phyloP scores from a whole-genome alignment of 1,284 basidiomycete genomes.

The Tilletia caries region DNA sequence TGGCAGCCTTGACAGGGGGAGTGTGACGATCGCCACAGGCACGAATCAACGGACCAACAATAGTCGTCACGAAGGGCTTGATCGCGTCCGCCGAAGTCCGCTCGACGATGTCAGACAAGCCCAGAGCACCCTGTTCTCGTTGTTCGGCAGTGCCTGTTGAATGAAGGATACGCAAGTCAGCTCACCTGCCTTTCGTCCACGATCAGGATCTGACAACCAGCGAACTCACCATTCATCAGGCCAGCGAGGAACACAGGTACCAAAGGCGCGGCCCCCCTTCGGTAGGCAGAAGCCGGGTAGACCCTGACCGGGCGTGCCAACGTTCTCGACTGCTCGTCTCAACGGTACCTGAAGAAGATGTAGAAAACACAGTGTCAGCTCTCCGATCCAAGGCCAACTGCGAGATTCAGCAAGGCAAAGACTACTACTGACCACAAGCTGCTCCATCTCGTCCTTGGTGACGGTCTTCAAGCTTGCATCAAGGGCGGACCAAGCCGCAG shows the following conservation, averaged over 20 bases:
- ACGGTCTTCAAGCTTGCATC: constrained; percentile 85
- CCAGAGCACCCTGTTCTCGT: constrained; percentile 84
- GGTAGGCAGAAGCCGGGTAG: constrained; percentile 85
- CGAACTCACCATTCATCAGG: constrained; percentile 55
- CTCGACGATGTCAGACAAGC: constrained; percentile 89
- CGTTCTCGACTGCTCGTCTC: constrained; percentile 79
- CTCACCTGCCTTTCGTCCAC: too few relatives aligned
- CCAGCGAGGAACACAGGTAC: constrained; percentile 88
- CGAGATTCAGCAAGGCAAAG: neutral
- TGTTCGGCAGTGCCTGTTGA: constrained; percentile 57
- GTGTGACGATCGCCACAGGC: constrained; percentile 52
- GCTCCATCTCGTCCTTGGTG: constrained; percentile 87
- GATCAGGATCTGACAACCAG: neutral
- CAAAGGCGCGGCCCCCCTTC: constrained; percentile 81
- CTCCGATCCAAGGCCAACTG: constrained; percentile 23
- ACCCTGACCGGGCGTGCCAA: constrained; percentile 71
- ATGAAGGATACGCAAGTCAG: constrained; percentile 30
- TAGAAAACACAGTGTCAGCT: constrained; percentile 50
- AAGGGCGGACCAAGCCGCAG: constrained; percentile 76
- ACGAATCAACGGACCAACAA: constrained; percentile 86
- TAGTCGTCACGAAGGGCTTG: constrained; percentile 93
- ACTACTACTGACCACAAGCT: constrained; percentile 36
- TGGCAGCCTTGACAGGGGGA: constrained; percentile 50
- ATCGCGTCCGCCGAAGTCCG: constrained; percentile 82
- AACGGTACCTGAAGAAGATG: constrained; percentile 69